Evolutionary conservation across 768 basidiomycete species (phyloP).

Genomic region (Collybia sp.): DNA sequence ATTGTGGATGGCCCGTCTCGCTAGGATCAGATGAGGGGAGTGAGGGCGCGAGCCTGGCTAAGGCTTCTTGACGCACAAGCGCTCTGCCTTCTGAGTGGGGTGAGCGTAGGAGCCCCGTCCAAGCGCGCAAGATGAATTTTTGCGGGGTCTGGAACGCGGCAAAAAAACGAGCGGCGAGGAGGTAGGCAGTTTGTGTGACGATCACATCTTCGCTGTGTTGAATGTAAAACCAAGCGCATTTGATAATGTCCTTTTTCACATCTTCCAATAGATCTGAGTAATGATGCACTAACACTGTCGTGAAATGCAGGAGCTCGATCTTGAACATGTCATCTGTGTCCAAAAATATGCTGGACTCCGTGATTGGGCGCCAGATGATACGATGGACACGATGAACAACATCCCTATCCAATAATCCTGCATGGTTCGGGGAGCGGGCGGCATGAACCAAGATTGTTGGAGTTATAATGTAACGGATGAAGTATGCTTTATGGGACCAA

Average conservation of each 20-base stretch:
- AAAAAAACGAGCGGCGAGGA: slow-evolving; percentile 90
- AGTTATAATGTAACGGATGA: slow-evolving; percentile 80
- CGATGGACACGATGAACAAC: slow-evolving; percentile 68
- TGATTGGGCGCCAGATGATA: slow-evolving; percentile 79
- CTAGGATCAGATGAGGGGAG: slow-evolving; percentile 59
- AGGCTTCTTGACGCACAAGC: slow-evolving; percentile 75
- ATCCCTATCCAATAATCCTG: slow-evolving; percentile 64
- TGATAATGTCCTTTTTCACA: slow-evolving; percentile 88
- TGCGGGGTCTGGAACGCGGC: slow-evolving; percentile 82
- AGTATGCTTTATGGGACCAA: slow-evolving; percentile 74
- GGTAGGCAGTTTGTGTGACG: slow-evolving; percentile 89
- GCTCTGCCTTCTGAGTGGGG: slow-evolving; percentile 69
- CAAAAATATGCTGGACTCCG: slow-evolving; percentile 43
- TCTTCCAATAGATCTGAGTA: slow-evolving; percentile 79
- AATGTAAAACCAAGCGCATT: slow-evolving; percentile 88
- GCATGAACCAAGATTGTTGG: slow-evolving; percentile 83
- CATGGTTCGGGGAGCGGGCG: slow-evolving; percentile 42
- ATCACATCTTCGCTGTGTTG: slow-evolving; percentile 75
- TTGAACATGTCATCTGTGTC: slow-evolving; percentile 80
- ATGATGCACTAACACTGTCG: slow-evolving; percentile 82
- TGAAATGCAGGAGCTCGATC: slow-evolving; percentile 88
- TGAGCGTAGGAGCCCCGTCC: slow-evolving; percentile 83
- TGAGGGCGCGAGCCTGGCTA: slow-evolving; percentile 81
- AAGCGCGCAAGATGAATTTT: slow-evolving; percentile 88
- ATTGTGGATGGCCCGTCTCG: slow-evolving; percentile 62